These are phyloP conservation scores for Colletotrichum sojae DNA, from an alignment of 2,329 filamentous ascomycete genomes.

Conservation along the genomic window DNA sequence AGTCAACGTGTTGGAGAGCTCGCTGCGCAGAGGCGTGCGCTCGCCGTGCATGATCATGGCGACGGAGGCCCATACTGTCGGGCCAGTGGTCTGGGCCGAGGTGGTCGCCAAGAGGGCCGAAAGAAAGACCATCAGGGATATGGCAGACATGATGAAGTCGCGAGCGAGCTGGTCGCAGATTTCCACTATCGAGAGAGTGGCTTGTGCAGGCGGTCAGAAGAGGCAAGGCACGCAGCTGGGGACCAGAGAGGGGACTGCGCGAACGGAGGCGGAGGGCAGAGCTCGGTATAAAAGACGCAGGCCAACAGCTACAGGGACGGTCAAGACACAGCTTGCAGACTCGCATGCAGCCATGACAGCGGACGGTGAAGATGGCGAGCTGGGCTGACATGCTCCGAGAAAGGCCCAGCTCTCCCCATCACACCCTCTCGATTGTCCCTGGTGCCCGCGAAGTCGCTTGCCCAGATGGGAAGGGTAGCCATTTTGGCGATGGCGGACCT, in stretches of 20 bases:
- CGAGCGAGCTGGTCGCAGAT: not conserved
- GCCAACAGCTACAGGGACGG: not conserved
- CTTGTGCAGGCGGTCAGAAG: not conserved
- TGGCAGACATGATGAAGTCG: conserved; percentile 41
- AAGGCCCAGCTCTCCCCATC: not conserved
- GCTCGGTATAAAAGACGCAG: conserved; percentile 23
- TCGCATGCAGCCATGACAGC: conserved; percentile 14
- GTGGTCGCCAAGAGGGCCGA: conserved; percentile 44
- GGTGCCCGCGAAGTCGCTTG: not conserved
- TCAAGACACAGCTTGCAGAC: not conserved
- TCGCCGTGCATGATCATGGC: conserved; percentile 68
- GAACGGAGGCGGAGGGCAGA: not conserved
- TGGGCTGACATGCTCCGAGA: conserved; percentile 11
- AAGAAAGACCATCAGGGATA: conserved; percentile 43
- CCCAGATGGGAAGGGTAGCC: not conserved
- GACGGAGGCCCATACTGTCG: conserved; percentile 65
- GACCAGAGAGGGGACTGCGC: not conserved
- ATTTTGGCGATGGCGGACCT: conserved; percentile 2
- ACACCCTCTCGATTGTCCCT: not conserved
- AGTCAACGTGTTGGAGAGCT: conserved; percentile 57
- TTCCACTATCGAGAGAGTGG: not conserved
- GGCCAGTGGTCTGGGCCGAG: conserved; percentile 50
- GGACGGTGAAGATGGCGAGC: not conserved
- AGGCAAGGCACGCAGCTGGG: not conserved
- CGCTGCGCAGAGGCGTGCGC: conserved; percentile 58